These are phyloP conservation scores for Pinus taeda DNA, from an alignment of 75 land plant genomes.

Conservation along the genomic window DNA sequence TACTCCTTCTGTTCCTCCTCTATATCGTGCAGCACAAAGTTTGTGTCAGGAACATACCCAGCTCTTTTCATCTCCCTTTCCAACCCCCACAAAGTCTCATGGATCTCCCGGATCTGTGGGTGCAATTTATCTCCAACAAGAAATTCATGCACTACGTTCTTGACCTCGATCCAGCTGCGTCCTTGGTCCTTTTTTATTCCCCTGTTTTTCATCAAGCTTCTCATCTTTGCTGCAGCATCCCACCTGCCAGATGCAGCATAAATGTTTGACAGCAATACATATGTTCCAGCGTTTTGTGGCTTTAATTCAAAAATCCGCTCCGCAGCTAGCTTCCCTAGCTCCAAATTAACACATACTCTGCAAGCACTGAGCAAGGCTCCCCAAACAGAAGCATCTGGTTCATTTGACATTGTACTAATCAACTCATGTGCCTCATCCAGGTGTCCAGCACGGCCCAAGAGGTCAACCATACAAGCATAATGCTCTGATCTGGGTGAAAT, in stretches of 20 bases:
- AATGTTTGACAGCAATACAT: constrained; percentile 59
- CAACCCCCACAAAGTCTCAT: too few species aligned
- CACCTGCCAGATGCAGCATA: constrained; percentile 51
- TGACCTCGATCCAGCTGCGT: constrained; percentile 48
- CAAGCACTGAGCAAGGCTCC: constrained; percentile 47
- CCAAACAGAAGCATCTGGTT: constrained; percentile 60
- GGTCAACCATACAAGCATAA: constrained; percentile 57
- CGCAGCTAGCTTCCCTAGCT: constrained; percentile 38
- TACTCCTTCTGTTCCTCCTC: too few species aligned
- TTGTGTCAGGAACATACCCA: too few species aligned
- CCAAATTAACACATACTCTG: constrained; percentile 27
- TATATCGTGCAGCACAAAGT: too few species aligned
- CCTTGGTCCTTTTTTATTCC: constrained; percentile 58
- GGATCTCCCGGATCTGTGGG: too few species aligned
- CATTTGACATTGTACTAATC: constrained; percentile 38
- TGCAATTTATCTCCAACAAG: constrained; percentile 34
- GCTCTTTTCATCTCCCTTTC: too few species aligned
- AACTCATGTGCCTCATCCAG: constrained; percentile 35
- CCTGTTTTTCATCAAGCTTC: constrained; percentile 36
- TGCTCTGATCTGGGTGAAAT: constrained; percentile 50
- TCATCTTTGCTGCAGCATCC: constrained; percentile 46
- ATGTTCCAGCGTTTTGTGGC: constrained; percentile 51
- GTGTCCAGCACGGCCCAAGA: constrained; percentile 45
- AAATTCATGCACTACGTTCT: constrained; percentile 49
- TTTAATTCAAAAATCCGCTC: constrained; percentile 30